Evolutionary conservation across 2,329 filamentous ascomycete genomes (phyloP).

Genomic region (Fusarium beomiforme): DNA sequence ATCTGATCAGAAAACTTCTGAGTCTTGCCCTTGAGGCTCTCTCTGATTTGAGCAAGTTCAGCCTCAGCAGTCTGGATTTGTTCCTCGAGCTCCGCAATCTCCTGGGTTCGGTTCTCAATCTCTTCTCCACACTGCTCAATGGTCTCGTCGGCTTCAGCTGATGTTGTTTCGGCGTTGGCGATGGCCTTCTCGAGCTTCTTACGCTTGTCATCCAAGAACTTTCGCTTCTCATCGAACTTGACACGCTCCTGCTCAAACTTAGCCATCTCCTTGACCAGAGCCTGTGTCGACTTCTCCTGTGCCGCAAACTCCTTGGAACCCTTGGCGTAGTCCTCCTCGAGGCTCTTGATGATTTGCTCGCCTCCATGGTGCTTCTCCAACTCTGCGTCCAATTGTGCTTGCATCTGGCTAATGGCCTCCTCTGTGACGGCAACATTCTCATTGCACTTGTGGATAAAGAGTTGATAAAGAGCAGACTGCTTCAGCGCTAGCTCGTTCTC

Average conservation of each 20-base stretch:
- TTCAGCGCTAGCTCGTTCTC: slow-evolving; percentile 94
- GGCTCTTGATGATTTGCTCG: slow-evolving; percentile 87
- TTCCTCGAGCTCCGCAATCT: slow-evolving; percentile 80
- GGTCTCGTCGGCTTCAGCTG: slow-evolving; percentile 78
- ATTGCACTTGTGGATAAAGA: slow-evolving; percentile 87
- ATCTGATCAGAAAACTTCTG: slow-evolving; percentile 95
- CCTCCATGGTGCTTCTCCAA: slow-evolving; percentile 91
- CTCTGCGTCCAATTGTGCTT: slow-evolving; percentile 85
- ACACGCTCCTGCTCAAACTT: slow-evolving; percentile 96
- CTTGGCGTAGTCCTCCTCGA: slow-evolving; percentile 85
- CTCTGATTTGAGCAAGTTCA: slow-evolving; percentile 83
- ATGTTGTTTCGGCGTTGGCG: slow-evolving; percentile 77
- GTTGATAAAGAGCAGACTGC: slow-evolving; percentile 90
- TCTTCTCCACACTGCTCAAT: slow-evolving; percentile 82
- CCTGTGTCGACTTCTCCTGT: slow-evolving; percentile 84
- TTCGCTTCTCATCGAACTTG: slow-evolving; percentile 97
- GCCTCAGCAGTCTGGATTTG: slow-evolving; percentile 82
- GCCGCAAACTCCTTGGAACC: slow-evolving; percentile 85
- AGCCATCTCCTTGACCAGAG: slow-evolving; percentile 84
- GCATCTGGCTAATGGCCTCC: slow-evolving; percentile 91
- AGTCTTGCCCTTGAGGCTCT: slow-evolving; percentile 92
- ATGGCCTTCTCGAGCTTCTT: slow-evolving; percentile 95
- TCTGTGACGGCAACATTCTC: slow-evolving; percentile 90
- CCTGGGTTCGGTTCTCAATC: slow-evolving; percentile 78
- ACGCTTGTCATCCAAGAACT: slow-evolving; percentile 89